Evolutionary conservation across 2,329 filamentous ascomycete genomes (phyloP), one percentile per base, ranked within the genome.

Genomic region (Penicillium hesseltinei): DNA sequence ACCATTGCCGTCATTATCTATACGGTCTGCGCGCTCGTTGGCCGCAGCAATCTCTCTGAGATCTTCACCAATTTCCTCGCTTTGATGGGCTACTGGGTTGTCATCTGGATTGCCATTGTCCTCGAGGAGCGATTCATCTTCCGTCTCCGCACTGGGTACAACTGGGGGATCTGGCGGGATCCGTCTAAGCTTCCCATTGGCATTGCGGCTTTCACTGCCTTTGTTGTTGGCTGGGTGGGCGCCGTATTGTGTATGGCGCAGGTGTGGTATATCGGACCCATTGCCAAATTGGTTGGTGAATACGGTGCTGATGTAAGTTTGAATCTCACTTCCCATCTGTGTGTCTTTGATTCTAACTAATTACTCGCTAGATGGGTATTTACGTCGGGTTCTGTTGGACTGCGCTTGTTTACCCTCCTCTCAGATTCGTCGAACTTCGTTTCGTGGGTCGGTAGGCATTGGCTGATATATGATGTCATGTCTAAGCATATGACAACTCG

Each of bases 51-150:
- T 62, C 78, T 90, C 2, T 82, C 84, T 0, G 79, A 79, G 27
- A 87, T 89, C 57, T 88, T 89, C 68, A 84, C 83, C 11, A 89
- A 89, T 68, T 88, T 89, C 69, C 77, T 89, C 5, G 84, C 85
- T 0, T 73, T 89, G 23, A 89, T 89, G 83, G 87, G 87, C 2
- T 89, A 89, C 71, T 89, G 85, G 86, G 80, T 88, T 17, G 80
- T 80, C 15, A 83, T 88, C 44, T 88, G 85, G 84, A 78, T 88
- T 21, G 80, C 81, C 2, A 87, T 89, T 46, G 76, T 83, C 2
- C 71, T 77, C 15, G 74, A 78, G 58, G 87, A 90, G 66, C 81
- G 86, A 48, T 69, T 86, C 21, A 76, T 89, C 48, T 89, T 89
- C 70, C 78, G 84, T 2, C 74, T 77, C 3, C 76, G 71, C 48